Evolutionary conservation across 2,329 filamentous ascomycete species (phyloP), one percentile per base, ranked within the genome.

Genomic region (Tolypocladium amazonense): DNA sequence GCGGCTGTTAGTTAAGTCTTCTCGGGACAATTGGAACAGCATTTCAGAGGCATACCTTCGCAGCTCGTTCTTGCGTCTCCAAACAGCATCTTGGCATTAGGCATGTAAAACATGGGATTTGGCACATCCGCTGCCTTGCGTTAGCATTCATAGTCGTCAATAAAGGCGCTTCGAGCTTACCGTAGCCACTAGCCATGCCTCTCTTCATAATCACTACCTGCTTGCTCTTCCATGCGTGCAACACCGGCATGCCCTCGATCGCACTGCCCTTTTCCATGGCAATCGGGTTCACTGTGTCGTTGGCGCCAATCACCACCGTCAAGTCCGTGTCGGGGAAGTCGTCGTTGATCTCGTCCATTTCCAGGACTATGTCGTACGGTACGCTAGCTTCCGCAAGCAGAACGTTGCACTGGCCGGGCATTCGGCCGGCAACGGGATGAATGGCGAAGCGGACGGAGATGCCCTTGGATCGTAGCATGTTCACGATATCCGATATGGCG

Each of bases 271-370:
- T 87, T 71, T 96, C 90, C 64, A 96, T 76, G 0, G 92, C 90
- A 67, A 93, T 93, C 0, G 92, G 92, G 68, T 96, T 96, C 43
- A 96, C 92, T 0, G 92, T 96, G 67, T 96, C 92, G 66, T 96
- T 96, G 11, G 92, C 92, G 3, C 92, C 92, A 68, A 96, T 96
- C 0, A 96, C 91, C 4, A 96, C 82, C 0, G 90, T 92, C 12
- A 96, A 79, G 67, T 96, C 92, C 0, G 92, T 95, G 35, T 94
- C 88, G 8, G 80, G 74, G 71, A 96, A 96, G 68, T 96, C 91
- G 63, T 95, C 91, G 72, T 96, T 96, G 76, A 96, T 95, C 77
- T 96, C 92, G 66, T 96, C 92, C 91, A 96, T 96, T 75, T 96
- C 91, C 54, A 95, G 81, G 35, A 96, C 91, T 59, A 96, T 93